phyloP scores from a whole-genome alignment of 2,329 filamentous ascomycete genomes.

The Fusarium sulawesiense region DNA sequence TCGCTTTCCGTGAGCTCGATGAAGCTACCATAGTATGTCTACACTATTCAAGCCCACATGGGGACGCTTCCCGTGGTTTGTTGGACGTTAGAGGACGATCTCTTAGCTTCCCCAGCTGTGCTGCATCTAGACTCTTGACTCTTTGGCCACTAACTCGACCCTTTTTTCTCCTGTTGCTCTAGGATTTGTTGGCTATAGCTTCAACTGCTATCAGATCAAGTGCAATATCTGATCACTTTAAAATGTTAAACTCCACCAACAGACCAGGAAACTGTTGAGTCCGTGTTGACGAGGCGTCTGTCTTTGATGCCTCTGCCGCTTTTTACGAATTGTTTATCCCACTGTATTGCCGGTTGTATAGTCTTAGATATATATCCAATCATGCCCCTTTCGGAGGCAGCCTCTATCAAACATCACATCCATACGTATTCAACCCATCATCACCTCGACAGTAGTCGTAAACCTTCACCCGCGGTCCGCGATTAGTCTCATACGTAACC shows the following conservation, averaged over 20 bases:
- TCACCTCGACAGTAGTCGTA: neutral
- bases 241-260: constrained; percentile 12
- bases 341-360: neutral
- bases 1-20: neutral
- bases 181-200: neutral
- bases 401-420: neutral
- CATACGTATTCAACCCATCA: neutral
- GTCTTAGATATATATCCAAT: neutral
- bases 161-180: neutral
- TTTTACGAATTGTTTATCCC: neutral
- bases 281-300: constrained; percentile 27
- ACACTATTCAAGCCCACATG: constrained; percentile 25
- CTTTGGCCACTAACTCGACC: neutral
- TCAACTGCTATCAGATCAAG: constrained; percentile 3
- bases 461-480: constrained; percentile 6
- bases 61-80: neutral
- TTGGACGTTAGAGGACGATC: constrained; percentile 17
- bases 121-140: constrained; percentile 18
- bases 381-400: neutral
- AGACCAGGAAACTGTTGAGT: constrained; percentile 12
- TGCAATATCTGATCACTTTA: neutral
- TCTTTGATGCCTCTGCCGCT: constrained; percentile 23
- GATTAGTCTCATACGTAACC: neutral
- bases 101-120: constrained; percentile 14
- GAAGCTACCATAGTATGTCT: neutral